Evolutionary conservation across 1,139 yeast species (phyloP).

Genomic region (Taphrina pruni): DNA sequence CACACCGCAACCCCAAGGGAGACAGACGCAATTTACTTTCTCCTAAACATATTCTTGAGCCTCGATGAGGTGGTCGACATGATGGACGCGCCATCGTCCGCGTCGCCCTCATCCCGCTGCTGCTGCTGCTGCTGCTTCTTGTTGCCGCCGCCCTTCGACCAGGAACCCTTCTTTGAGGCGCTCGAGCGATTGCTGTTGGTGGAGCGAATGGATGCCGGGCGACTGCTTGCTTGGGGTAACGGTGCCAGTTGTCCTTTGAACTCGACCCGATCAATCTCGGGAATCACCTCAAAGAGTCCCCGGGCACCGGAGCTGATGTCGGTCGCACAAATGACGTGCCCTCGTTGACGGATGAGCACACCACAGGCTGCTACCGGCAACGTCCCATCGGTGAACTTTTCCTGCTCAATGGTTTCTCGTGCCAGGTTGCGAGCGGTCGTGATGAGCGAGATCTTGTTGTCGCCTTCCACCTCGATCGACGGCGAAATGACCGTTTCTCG

Average conservation of each 20-base stretch:
- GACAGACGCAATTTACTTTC: not conserved
- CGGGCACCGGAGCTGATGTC: slow-evolving; percentile 36
- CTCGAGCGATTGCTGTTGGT: not conserved
- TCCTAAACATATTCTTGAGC: slow-evolving; percentile 22
- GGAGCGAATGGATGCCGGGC: slow-evolving; percentile 22
- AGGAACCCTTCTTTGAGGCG: slow-evolving; percentile 10
- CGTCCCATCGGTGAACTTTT: slow-evolving; percentile 31
- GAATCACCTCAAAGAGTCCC: slow-evolving; percentile 36
- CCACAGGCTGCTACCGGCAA: slow-evolving; percentile 39
- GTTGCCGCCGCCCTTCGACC: not conserved
- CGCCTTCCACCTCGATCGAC: slow-evolving; percentile 39
- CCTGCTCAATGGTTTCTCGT: slow-evolving; percentile 28
- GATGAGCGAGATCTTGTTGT: slow-evolving; percentile 27
- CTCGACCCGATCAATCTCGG: slow-evolving; percentile 34
- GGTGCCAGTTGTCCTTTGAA: slow-evolving; percentile 38
- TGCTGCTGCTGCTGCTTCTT: not conserved
- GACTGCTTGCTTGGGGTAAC: not conserved
- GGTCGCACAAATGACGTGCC: slow-evolving; percentile 37
- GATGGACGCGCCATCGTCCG: slow-evolving; percentile 36
- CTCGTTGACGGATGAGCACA: slow-evolving; percentile 38
- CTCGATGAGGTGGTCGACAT: slow-evolving; percentile 33
- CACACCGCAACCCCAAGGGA: too few relatives aligned
- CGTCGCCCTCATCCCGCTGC: slow-evolving; percentile 23
- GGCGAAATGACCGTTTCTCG: slow-evolving; percentile 37
- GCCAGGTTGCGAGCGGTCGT: slow-evolving; percentile 33